phyloP scores from a whole-genome alignment of 306 rosid species.

The Quillaja saponaria region DNA sequence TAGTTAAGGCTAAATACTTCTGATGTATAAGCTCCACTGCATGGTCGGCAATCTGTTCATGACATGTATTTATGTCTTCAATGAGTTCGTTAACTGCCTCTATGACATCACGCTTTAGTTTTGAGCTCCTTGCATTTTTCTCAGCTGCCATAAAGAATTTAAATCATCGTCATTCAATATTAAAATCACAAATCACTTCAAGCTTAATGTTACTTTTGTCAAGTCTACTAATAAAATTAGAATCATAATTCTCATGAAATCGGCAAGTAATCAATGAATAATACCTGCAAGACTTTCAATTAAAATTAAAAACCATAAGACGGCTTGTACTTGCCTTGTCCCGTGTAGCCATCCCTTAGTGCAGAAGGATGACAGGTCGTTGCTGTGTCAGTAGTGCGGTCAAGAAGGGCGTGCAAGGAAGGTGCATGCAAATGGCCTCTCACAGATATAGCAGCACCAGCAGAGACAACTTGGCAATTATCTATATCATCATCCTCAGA shows the following conservation, averaged over 20 bases:
- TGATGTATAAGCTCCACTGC: conserved; percentile 99
- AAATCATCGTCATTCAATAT: background rate
- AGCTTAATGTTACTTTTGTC: no score
- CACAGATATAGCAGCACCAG: conserved; percentile 94
- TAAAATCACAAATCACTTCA: no score
- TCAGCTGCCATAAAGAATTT: conserved; percentile 68
- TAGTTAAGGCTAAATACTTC: conserved; percentile 54
- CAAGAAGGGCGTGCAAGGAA: conserved; percentile 95
- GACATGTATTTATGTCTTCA: conserved; percentile 82
- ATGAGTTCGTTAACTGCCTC: conserved; percentile 97
- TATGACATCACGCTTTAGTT: conserved; percentile 95
- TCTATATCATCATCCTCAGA: conserved; percentile 69
- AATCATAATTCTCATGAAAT: no score
- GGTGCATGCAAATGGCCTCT: conserved; percentile 96
- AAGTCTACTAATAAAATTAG: no score
- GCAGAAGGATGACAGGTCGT: conserved; percentile 67
- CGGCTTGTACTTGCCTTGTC: conserved; percentile 81
- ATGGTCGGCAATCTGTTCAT: conserved; percentile 95
- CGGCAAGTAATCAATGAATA: no score
- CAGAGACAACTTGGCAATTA: conserved; percentile 73
- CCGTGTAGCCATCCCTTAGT: conserved; percentile 95
- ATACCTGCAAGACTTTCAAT: no score
- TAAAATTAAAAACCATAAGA: conserved; percentile 15
- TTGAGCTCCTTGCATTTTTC: conserved; percentile 76
- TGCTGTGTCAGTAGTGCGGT: conserved; percentile 64